Evolutionary conservation across 805 yeast genomes (phyloP), one percentile per base, ranked within the genome.

Genomic region (Lachancea waltii): DNA sequence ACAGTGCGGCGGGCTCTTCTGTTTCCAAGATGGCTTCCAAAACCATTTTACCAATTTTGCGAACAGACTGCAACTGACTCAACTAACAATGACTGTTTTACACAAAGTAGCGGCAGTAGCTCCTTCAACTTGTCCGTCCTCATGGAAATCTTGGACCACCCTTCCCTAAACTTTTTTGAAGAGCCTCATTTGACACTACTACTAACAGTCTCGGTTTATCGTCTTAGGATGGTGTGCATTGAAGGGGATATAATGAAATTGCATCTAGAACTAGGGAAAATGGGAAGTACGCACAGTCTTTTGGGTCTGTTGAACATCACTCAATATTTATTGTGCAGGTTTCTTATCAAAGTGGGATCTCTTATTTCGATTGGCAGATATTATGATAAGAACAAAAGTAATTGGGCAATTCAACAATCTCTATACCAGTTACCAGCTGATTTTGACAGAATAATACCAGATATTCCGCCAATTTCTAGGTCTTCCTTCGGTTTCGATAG

Each of bases 141-240:
- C 9, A 50, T 60, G 63, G 65, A 60, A 41, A 24, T 59, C 1
- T 44, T 59, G 20, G 65, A 60, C 38, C 65, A 59, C 40, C 58
- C 62, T 6, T 55, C 56, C 19, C 37, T 53, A 15, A 49, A 54
- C 41, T 51, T 43, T 20, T 29, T 49, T 7, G 46, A 54, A 14
- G 55, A 58, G 40, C 45, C 50, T 10, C 49, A 46, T 23, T 38
- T 58, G 22, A 18, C 42, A 5, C 14, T 42, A 5, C 34, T 58
- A 5, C 37, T 58, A 26, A 36, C 44, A 19, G 26, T 45, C 13
- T 38, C 62, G 3, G 38, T 55, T 30, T 38, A 33, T 11, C 39
- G 44, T 11, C 35, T 56, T 7, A 33, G 36, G 16, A 21, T 26
- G 6, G 13, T 30, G 15, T 42, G 42, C 26, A 9, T 10, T 6